Conservation (phyloP, 805 yeast genomes). For the Candida xyloterini region DNA sequence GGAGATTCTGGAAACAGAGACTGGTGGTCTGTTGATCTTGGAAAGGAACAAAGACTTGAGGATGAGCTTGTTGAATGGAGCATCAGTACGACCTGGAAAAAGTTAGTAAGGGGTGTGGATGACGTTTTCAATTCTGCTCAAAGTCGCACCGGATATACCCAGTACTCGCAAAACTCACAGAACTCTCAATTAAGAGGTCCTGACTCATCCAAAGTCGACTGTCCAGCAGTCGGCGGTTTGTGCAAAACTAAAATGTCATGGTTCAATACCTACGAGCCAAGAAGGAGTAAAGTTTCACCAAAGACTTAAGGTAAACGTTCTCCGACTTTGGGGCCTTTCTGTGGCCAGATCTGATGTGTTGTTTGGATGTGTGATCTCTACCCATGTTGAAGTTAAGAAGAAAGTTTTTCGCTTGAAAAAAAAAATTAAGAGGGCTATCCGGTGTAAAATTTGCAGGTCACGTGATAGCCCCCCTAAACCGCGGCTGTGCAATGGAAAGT, state of each 20-base stretch:
- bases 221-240: conserved; percentile 13
- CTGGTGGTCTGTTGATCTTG: conserved; percentile 99
- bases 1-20: conserved; percentile 87
- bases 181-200: conserved; percentile 1
- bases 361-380: conserved; percentile 95
- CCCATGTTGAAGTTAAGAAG: conserved; percentile 61
- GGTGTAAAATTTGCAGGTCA: neutral
- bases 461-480: conserved; percentile 1
- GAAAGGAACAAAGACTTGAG: conserved; percentile 94
- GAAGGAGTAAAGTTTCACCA: conserved; percentile 98
- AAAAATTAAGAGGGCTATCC: conserved; percentile 6
- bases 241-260: conserved; percentile 25
- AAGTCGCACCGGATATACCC: conserved; percentile 8
- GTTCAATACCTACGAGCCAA: conserved; percentile 87
- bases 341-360: conserved; percentile 94
- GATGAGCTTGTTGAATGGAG: conserved; percentile 97
- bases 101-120: conserved; percentile 31
- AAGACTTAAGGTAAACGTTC: conserved; percentile 96
- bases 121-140: conserved; percentile 13
- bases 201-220: conserved; percentile 12
- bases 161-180: conserved; percentile 11
- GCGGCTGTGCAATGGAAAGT: conserved; percentile 2
- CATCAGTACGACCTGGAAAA: conserved; percentile 88
- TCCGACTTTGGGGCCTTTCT: conserved; percentile 99
- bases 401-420: conserved; percentile 9